Percentiles rank a stretch among this genome's conserved stretches.
Conservation (phyloP, 1,284 basidiomycete species). For the Schizophyllum commune region DNA sequence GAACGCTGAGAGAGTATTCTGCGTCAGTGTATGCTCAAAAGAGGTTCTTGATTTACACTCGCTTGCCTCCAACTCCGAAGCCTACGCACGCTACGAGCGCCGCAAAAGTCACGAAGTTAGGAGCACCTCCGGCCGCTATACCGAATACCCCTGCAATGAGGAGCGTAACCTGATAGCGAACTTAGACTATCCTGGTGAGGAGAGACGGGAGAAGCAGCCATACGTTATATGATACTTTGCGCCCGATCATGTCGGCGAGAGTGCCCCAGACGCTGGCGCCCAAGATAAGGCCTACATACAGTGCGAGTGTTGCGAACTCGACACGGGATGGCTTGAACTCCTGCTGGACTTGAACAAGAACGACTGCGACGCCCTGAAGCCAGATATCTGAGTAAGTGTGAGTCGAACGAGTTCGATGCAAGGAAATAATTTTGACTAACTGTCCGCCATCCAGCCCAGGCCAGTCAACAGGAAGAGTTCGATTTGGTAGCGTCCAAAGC, state of each 20-base stretch:
- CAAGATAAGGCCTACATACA: conserved; percentile 50
- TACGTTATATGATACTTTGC: conserved; percentile 48
- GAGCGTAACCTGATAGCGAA: conserved; percentile 34
- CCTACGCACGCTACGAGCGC: conserved; percentile 45
- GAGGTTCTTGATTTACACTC: conserved; percentile 12
- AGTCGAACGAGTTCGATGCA: not conserved
- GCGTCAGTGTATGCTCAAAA: not conserved
- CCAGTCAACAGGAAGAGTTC: conserved; percentile 53
- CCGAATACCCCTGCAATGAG: conserved; percentile 54
- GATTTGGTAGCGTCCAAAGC: conserved; percentile 54
- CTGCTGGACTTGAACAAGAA: conserved; percentile 37
- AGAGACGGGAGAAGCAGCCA: not conserved
- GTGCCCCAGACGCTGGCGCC: conserved; percentile 52
- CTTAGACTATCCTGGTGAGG: not conserved
- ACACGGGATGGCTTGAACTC: conserved; percentile 36
- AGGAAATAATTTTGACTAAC: conserved; percentile 22
- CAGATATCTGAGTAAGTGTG: conserved; percentile 36
- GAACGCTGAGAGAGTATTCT: conserved; percentile 26
- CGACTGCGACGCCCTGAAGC: conserved; percentile 47
- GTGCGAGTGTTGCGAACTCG: conserved; percentile 44
- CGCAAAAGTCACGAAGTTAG: conserved; percentile 43
- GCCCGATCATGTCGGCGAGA: conserved; percentile 41
- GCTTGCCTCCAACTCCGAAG: conserved; percentile 55
- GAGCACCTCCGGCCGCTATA: conserved; percentile 45
- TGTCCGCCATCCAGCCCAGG: conserved; percentile 45